These are phyloP conservation scores for Citrus unshiu DNA, from an alignment of 345 rosid genomes.

Conservation along the genomic window DNA sequence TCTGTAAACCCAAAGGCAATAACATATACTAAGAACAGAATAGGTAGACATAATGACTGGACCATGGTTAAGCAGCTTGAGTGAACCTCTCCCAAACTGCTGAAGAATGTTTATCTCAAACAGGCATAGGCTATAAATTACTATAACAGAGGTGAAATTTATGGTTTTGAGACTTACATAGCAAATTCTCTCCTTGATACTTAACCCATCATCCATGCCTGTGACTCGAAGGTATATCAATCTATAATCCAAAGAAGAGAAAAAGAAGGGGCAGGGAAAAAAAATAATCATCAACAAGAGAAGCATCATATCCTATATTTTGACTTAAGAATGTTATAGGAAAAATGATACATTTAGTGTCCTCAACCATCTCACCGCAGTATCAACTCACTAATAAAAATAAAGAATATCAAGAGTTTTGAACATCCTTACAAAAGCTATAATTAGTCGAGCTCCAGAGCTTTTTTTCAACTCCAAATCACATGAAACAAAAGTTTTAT, in stretches of 20 bases:
- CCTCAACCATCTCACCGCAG: constrained; percentile 9
- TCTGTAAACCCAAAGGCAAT: neutral
- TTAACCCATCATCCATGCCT: constrained; percentile 91
- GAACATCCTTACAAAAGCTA: neutral
- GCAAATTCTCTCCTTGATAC: constrained; percentile 80
- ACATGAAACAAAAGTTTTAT: constrained; percentile 1
- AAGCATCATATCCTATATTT: neutral
- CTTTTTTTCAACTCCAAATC: neutral
- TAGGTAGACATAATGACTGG: neutral
- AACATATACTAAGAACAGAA: neutral
- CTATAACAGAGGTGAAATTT: neutral
- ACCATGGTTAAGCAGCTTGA: neutral
- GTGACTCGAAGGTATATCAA: constrained; percentile 84
- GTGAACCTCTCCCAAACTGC: neutral
- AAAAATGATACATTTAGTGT: neutral
- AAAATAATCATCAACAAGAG: neutral
- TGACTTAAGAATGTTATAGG: neutral
- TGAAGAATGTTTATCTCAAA: neutral
- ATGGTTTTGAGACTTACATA: constrained; percentile 46
- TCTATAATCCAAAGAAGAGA: constrained; percentile 39
- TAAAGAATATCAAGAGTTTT: neutral
- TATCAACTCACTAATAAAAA: neutral
- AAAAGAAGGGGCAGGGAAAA: neutral
- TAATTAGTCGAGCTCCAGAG: neutral
- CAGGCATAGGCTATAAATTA: neutral